Percentiles rank a stretch among this genome's conserved stretches.
phyloP scores from a whole-genome alignment of 345 rosid species.

The Citrus australasica region DNA sequence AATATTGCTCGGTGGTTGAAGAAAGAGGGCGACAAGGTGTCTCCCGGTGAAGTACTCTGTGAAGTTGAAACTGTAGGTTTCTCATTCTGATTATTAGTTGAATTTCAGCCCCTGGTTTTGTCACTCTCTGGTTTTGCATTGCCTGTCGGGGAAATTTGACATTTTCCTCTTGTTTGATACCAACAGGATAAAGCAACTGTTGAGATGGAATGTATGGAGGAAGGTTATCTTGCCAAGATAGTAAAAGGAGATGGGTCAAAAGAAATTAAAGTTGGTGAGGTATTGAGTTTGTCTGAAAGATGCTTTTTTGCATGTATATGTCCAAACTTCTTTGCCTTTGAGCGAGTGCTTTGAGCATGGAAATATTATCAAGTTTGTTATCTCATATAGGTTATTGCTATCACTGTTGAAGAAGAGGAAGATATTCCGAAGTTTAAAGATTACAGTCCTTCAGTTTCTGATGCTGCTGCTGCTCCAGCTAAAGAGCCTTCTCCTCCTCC shows the following conservation, averaged over 20 bases:
- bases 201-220: constrained; percentile 99
- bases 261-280: constrained; percentile 96
- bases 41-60: constrained; percentile 94
- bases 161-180: constrained; percentile 12
- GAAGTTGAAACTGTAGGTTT: constrained; percentile 95
- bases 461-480: constrained; percentile 32
- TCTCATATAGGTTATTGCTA: constrained; percentile 60
- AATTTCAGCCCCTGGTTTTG: constrained; percentile 5
- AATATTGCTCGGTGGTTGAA: constrained; percentile 97
- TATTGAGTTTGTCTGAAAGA: constrained; percentile 24
- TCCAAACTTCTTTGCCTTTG: neutral
- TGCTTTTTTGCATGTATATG: neutral
- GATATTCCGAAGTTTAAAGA: constrained; percentile 84
- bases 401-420: constrained; percentile 90
- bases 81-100: constrained; percentile 2
- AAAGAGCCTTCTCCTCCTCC: constrained; percentile 57
- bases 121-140: constrained; percentile 4
- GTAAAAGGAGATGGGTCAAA: constrained; percentile 81
- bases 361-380: neutral
- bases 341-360: neutral
- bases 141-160: constrained; percentile 4
- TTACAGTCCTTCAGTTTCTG: constrained; percentile 64
- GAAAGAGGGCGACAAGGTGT: constrained; percentile 90
- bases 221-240: constrained; percentile 94
- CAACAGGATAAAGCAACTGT: constrained; percentile 92